Evolutionary conservation across 495 filamentous ascomycete genomes (phyloP), one percentile per base, ranked within the genome.

Genomic region (Penicillium bialowiezense): DNA sequence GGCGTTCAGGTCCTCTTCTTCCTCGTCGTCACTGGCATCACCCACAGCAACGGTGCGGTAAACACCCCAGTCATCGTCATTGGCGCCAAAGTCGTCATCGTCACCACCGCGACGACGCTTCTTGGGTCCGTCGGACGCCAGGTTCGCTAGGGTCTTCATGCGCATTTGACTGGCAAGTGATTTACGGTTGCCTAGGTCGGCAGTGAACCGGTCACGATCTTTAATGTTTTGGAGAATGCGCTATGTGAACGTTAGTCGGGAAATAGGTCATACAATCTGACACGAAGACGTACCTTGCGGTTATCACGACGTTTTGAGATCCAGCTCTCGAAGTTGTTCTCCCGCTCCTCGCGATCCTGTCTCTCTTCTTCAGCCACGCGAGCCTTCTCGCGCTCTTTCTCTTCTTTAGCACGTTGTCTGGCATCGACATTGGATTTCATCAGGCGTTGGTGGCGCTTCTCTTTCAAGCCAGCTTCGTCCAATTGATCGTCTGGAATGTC

Each of bases 61-160:
- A 12, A 98, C 89, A 43, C 87, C 87, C 93, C 93, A 98, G 66
- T 98, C 93, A 48, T 92, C 90, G 56, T 98, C 93, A 62, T 98
- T 93, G 28, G 92, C 91, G 47, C 93, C 93, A 62, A 98, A 98
- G 49, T 87, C 88, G 61, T 98, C 93, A 58, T 98, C 93, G 46
- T 82, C 80, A 14, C 74, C 76, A 14, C 86, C 86, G 19, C 93
- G 80, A 31, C 91, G 81, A 61, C 92, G 92, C 65, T 90, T 90
- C 47, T 82, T 83, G 0, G 92, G 91, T 15, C 83, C 84, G 67
- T 98, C 93, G 0, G 91, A 90, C 13, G 93, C 93, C 2, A 98
- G 85, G 56, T 95, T 96, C 33, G 93, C 95, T n/a, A 98, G 86
- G 13, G 82, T 90, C 70, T 97, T 97, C 93, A 98, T 98, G 23